Conservation (phyloP, 2,329 filamentous ascomycete species). For the Venturia carpophila region DNA sequence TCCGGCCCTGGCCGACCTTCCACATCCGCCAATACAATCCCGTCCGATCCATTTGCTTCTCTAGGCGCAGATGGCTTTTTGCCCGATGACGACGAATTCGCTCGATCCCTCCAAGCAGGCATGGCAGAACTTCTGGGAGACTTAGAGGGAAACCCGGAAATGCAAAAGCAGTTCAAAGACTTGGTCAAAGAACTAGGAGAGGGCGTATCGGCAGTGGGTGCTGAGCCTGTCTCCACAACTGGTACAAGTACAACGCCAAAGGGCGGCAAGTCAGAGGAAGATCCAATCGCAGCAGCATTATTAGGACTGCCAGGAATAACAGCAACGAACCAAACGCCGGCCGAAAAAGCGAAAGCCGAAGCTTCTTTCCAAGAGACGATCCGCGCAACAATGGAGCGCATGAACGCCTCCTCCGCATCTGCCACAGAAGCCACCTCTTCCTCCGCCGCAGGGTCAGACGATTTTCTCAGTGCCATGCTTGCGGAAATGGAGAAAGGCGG, state of each 20-base stretch:
- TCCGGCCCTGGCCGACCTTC: conserved; percentile 22
- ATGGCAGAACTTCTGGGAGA: conserved; percentile 79
- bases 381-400: conserved; percentile 86
- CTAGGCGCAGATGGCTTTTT: conserved; percentile 10
- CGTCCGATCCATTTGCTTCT: conserved; percentile 28
- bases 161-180: conserved; percentile 70
- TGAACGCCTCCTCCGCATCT: conserved; percentile 79
- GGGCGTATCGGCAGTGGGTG: conserved; percentile 35
- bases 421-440: conserved; percentile 49
- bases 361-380: conserved; percentile 88
- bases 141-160: conserved; percentile 53
- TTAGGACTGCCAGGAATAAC: conserved; percentile 12
- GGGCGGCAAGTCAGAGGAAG: conserved; percentile 9
- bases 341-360: conserved; percentile 35
- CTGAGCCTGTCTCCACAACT: conserved; percentile 25
- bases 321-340: conserved; percentile 18
- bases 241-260: conserved; percentile 21
- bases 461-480: conserved; percentile 85
- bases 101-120: conserved; percentile 76
- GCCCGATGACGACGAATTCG: conserved; percentile 63
- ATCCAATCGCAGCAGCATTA: conserved; percentile 20
- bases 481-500: conserved; percentile 71
- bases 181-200: conserved; percentile 66
- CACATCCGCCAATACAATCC: conserved; percentile 24
- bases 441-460: conserved; percentile 50